Percentiles rank a stretch among this genome's conserved stretches.
These are phyloP conservation scores for Pyrenochaeta sp. DNA, from an alignment of 2,329 filamentous ascomycete species.

Conservation along the genomic window DNA sequence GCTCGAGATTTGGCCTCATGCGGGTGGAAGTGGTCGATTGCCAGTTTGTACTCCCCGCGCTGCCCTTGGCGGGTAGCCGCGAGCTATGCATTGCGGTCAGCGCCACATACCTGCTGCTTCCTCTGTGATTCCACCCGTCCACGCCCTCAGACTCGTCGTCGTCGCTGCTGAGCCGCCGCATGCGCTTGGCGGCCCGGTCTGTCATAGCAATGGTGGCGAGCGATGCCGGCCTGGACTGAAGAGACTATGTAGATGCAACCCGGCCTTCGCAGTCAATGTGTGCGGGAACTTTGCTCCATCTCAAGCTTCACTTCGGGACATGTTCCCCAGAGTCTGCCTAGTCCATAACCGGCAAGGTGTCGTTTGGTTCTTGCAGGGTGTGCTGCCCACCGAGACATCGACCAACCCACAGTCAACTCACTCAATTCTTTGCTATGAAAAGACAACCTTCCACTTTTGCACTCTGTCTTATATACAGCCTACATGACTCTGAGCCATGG, in stretches of 20 bases:
- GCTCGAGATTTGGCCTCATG: conserved; percentile 11
- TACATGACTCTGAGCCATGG: too few relatives aligned
- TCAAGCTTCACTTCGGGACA: conserved; percentile 13
- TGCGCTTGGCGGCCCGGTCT: conserved; percentile 49
- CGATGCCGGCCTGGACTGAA: neutral
- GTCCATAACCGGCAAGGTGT: conserved; percentile 7
- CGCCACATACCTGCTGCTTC: conserved; percentile 45
- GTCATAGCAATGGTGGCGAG: conserved; percentile 26
- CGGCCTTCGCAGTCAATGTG: conserved; percentile 14
- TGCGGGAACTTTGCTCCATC: conserved; percentile 6
- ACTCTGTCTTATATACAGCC: too few relatives aligned
- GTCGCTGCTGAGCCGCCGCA: conserved; percentile 52
- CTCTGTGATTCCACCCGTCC: conserved; percentile 46
- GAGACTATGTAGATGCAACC: conserved; percentile 6
- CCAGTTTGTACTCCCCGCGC: conserved; percentile 29
- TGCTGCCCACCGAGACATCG: too few relatives aligned
- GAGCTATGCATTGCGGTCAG: conserved; percentile 32
- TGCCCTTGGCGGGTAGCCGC: conserved; percentile 28
- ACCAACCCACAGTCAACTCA: too few relatives aligned
- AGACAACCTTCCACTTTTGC: too few relatives aligned
- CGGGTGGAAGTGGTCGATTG: conserved; percentile 15
- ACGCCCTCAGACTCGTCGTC: conserved; percentile 45
- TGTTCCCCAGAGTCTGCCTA: conserved; percentile 18
- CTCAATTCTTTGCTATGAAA: too few relatives aligned
- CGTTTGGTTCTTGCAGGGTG: neutral